Evolutionary conservation across 2,329 filamentous ascomycete genomes (phyloP).

Genomic region (Hymenoscyphus fraxineus): DNA sequence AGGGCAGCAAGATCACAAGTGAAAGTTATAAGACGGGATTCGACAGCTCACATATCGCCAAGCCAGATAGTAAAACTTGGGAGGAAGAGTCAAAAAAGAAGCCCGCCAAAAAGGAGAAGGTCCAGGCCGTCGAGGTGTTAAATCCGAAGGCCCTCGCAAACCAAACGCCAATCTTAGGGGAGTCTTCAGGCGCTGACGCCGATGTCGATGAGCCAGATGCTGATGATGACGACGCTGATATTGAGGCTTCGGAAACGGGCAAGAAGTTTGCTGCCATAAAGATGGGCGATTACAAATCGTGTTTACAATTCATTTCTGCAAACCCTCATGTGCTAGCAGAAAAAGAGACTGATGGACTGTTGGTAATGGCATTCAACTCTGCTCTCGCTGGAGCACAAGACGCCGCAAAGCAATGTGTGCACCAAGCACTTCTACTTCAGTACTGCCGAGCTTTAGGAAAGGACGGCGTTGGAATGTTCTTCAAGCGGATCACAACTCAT

Average conservation of each 20-base stretch:
- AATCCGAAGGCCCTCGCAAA: slow-evolving; percentile 57
- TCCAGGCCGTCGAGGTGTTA: slow-evolving; percentile 64
- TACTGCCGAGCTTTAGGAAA: slow-evolving; percentile 88
- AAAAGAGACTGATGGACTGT: slow-evolving; percentile 82
- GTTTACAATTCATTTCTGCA: slow-evolving; percentile 71
- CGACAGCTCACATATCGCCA: slow-evolving; percentile 71
- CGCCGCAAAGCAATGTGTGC: slow-evolving; percentile 81
- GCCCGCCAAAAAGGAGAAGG: slow-evolving; percentile 39
- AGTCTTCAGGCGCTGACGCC: slow-evolving; percentile 56
- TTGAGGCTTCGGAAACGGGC: slow-evolving; percentile 74
- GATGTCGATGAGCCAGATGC: slow-evolving; percentile 58
- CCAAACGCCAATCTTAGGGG: slow-evolving; percentile 36
- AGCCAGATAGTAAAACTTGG: neutral
- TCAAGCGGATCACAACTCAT: slow-evolving; percentile 88
- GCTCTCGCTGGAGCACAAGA: slow-evolving; percentile 73
- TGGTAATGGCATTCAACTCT: slow-evolving; percentile 88
- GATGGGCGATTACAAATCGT: slow-evolving; percentile 67
- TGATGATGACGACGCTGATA: slow-evolving; percentile 62
- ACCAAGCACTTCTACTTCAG: slow-evolving; percentile 87
- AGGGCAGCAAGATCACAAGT: slow-evolving; percentile 88
- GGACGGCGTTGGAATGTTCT: slow-evolving; percentile 88
- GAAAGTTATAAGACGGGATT: slow-evolving; percentile 87
- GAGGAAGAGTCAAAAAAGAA: slow-evolving; percentile 17
- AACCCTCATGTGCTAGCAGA: slow-evolving; percentile 78
- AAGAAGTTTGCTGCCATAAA: slow-evolving; percentile 79